Evolutionary conservation across 2,329 filamentous ascomycete genomes (phyloP).

Genomic region (Pseudocercospora fuligena): DNA sequence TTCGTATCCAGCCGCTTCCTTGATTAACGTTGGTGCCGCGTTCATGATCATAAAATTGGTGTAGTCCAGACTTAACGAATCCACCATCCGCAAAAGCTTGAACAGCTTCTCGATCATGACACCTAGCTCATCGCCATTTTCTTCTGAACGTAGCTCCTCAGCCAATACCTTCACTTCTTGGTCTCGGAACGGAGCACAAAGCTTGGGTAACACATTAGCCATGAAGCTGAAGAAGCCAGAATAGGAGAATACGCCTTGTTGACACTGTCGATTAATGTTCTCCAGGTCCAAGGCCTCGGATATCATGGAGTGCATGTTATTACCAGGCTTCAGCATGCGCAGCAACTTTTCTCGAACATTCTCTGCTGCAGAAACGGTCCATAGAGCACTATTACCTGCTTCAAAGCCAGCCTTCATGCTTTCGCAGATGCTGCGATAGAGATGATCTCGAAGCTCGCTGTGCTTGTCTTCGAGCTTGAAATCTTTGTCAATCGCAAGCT

Average conservation of each 20-base stretch:
- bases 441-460: constrained; percentile 62
- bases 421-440: constrained; percentile 63
- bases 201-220: constrained; percentile 73
- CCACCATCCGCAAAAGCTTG: constrained; percentile 74
- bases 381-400: constrained; percentile 66
- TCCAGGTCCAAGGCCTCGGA: constrained; percentile 76
- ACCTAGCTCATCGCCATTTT: constrained; percentile 52
- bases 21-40: constrained; percentile 71
- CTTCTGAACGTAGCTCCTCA: constrained; percentile 54
- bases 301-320: constrained; percentile 75
- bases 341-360: constrained; percentile 74
- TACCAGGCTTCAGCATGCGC: constrained; percentile 70
- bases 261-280: constrained; percentile 70
- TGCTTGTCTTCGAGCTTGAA: constrained; percentile 69
- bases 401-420: constrained; percentile 68
- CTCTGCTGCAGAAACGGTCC: constrained; percentile 72
- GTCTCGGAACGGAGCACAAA: constrained; percentile 82
- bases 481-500: constrained; percentile 78
- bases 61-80: constrained; percentile 79
- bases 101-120: constrained; percentile 77
- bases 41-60: constrained; percentile 79
- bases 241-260: constrained; percentile 76
- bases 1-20: constrained; percentile 74
- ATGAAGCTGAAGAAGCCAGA: constrained; percentile 80
- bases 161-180: constrained; percentile 72